phyloP scores from a whole-genome alignment of 2,329 filamentous ascomycete genomes.

The Ascocoryne sarcoides region DNA sequence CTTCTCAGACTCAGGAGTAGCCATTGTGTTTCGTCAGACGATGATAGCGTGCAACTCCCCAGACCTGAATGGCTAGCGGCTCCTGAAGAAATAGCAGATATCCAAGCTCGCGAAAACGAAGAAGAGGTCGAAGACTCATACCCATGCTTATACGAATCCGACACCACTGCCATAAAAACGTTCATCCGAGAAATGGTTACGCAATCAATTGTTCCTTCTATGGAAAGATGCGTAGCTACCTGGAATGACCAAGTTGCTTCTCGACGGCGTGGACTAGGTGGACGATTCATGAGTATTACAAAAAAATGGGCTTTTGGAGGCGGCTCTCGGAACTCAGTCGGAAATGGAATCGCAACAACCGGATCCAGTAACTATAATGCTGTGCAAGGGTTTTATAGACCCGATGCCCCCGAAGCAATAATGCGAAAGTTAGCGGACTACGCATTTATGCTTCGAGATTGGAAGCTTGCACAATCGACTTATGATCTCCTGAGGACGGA shows the following conservation, averaged over 20 bases:
- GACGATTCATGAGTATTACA: slow-evolving; percentile 89
- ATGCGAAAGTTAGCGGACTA: slow-evolving; percentile 93
- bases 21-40: slow-evolving; percentile 80
- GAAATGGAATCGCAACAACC: slow-evolving; percentile 33
- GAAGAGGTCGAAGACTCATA: slow-evolving; percentile 64
- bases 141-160: slow-evolving; percentile 83
- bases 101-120: slow-evolving; percentile 57
- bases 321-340: slow-evolving; percentile 28
- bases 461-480: slow-evolving; percentile 82
- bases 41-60: slow-evolving; percentile 77
- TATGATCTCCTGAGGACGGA: slow-evolving; percentile 86
- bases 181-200: slow-evolving; percentile 93
- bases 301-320: slow-evolving; percentile 83
- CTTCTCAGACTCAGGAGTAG: slow-evolving; percentile 76
- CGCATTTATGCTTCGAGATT: slow-evolving; percentile 94
- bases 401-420: slow-evolving; percentile 76
- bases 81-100: slow-evolving; percentile 70
- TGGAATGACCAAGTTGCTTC: slow-evolving; percentile 99
- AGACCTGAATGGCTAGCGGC: slow-evolving; percentile 85
- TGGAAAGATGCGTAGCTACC: slow-evolving; percentile 83
- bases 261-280: slow-evolving; percentile 75
- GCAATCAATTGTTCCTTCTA: slow-evolving; percentile 88
- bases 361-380: slow-evolving; percentile 65
- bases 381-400: slow-evolving; percentile 69
- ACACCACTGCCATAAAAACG: slow-evolving; percentile 76